Base-by-base conservation (phyloP, 2,329 filamentous ascomycete genomes). In the Conoideocrella luteorostrata region DNA sequence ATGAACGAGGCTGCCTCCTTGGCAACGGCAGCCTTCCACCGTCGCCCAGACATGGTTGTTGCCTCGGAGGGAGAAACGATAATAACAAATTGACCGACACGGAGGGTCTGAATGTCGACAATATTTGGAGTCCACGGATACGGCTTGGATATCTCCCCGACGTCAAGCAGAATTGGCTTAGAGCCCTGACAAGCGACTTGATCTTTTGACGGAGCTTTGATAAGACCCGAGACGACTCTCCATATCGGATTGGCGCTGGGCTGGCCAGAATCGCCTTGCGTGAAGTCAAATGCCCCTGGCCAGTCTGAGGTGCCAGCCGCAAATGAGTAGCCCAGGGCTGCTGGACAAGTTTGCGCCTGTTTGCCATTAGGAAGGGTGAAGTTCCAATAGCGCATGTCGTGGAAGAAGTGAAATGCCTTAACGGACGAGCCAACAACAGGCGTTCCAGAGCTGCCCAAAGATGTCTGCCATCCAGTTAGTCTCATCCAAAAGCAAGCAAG, bases 41-140 rank as follows among this genome's bases (percentile, higher is more conserved):
- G 79, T 18, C 90, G 77, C 1, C 90, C 90, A 2, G 87, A 79
- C 91, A 96, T 97, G 4, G 90, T 96, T 0, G 86, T 93, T 1
- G 86, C 88, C 64, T 96, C 91, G 23, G 88, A 88, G 0, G 90
- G 85, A 24, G 84, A 85, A 22, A 95, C 79, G 49, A 96, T 81
- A 49, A 96, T 84, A 45, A 94, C 70, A 6, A 96, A 67, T 56
- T 93, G 86, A 0, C 91, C 91, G 1, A 91, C 84, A 11, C 91
- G 84, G 12, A 96, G 72, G 23, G 85, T 73, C 59, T 96, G 91
- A 9, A 96, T 76, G 59, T 96, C 88, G 36, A 95, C 89, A 37
- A 96, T 81, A 53, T 96, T 96, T 1, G 91, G 88, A 0, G 85
- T 82, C 91, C 91, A 97, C 6, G 78, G 70, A 62, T 96, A 96